Evolutionary conservation across 2,329 filamentous ascomycete species (phyloP).

Genomic region (Triangularia setosa): DNA sequence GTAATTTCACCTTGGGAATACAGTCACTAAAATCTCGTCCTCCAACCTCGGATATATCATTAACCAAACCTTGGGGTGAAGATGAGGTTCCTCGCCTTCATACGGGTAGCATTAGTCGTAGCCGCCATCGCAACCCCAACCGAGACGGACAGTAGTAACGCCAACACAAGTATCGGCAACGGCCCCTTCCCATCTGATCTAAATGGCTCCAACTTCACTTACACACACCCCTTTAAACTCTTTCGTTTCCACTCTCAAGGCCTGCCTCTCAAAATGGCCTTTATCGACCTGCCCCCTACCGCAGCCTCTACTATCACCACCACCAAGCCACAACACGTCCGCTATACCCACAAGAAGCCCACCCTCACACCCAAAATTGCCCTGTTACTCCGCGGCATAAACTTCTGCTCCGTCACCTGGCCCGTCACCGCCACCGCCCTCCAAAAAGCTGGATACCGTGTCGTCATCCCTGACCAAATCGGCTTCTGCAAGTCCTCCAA

Average conservation of each 20-base stretch:
- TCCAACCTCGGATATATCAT: neutral
- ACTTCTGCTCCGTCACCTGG: slow-evolving; percentile 55
- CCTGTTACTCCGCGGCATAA: slow-evolving; percentile 52
- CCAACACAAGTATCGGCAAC: slow-evolving; percentile 29
- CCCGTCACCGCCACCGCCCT: slow-evolving; percentile 43
- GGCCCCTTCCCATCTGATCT: slow-evolving; percentile 39
- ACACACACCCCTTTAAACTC: slow-evolving; percentile 48
- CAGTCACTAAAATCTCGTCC: neutral
- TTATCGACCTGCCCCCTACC: slow-evolving; percentile 45
- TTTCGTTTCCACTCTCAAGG: slow-evolving; percentile 47
- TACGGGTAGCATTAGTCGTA: neutral
- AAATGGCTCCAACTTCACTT: slow-evolving; percentile 50
- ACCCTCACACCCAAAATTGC: slow-evolving; percentile 36
- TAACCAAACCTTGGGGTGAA: neutral
- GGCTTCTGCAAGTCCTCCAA: slow-evolving; percentile 57
- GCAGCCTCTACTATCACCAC: neutral
- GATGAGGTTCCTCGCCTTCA: neutral
- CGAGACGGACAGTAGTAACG: neutral
- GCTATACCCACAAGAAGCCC: neutral
- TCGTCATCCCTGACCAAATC: slow-evolving; percentile 51
- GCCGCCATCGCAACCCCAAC: neutral
- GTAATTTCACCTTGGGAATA: neutral
- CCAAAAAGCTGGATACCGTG: slow-evolving; percentile 43
- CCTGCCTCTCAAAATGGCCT: slow-evolving; percentile 50
- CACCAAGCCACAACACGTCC: neutral